Conservation (phyloP, 345 rosid species). For the Citrus maxima region DNA sequence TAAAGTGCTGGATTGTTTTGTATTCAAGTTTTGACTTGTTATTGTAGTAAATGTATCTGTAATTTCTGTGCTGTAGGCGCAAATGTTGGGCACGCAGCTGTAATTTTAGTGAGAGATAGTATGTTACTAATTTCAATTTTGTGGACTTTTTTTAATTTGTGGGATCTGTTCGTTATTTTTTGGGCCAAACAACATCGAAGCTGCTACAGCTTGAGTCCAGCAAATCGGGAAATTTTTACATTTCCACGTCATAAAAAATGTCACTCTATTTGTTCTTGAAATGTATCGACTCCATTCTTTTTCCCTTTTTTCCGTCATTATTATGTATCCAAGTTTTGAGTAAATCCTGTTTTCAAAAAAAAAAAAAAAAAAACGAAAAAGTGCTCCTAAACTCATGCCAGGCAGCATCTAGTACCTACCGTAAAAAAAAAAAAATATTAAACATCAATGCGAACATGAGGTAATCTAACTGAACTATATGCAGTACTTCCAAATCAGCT, state of each 20-base stretch:
- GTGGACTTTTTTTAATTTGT: neutral
- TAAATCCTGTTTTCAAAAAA: neutral
- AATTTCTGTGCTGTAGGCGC: neutral
- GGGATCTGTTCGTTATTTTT: neutral
- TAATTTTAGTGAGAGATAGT: neutral
- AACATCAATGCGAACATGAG: neutral
- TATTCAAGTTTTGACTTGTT: conserved; percentile 1
- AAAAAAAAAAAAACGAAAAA: neutral
- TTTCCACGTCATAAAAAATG: neutral
- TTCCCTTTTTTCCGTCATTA: neutral
- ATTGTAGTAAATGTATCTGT: neutral
- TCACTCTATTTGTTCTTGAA: neutral
- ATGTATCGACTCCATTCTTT: neutral
- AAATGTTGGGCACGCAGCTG: neutral
- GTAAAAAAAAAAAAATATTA: neutral
- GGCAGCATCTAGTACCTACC: neutral
- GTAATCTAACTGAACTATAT: neutral
- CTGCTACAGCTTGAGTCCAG: neutral
- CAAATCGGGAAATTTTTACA: neutral
- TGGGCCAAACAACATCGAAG: neutral
- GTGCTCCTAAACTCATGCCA: neutral
- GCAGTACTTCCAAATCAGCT: neutral
- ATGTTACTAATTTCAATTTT: neutral
- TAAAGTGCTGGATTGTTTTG: neutral
- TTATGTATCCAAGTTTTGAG: neutral